phyloP scores from a whole-genome alignment of 1,139 yeast genomes.

The Sugiyamaella xylanicola region DNA sequence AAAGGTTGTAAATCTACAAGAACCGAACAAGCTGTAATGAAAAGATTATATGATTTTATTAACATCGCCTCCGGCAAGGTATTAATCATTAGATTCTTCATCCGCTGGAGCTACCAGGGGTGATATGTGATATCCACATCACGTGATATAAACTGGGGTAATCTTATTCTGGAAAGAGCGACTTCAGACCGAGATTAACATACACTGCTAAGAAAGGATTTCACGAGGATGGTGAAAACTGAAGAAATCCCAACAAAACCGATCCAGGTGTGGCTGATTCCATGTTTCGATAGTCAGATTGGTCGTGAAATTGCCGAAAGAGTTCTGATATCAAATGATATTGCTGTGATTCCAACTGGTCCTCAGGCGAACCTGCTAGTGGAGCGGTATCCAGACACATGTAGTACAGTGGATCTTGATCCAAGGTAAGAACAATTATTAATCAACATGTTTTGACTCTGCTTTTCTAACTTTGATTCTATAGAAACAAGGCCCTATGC shows the following conservation, averaged over 20 bases:
- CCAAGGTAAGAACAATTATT: constrained; percentile 24
- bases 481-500: constrained; percentile 35
- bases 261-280: constrained; percentile 32
- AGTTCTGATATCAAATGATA: constrained; percentile 30
- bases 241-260: constrained; percentile 7
- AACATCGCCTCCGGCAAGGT: constrained; percentile 5
- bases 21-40: constrained; percentile 14
- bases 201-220: no score
- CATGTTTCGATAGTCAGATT: constrained; percentile 29
- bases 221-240: constrained; percentile 4
- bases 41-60: neutral
- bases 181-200: neutral
- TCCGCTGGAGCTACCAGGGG: no score
- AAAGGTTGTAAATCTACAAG: constrained; percentile 14
- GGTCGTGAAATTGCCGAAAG: constrained; percentile 30
- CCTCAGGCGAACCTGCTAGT: constrained; percentile 24
- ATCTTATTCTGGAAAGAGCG: neutral
- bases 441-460: no score
- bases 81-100: no score
- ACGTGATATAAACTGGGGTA: neutral
- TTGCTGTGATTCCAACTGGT: constrained; percentile 29
- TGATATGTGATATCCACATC: no score
- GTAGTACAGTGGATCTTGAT: constrained; percentile 32
- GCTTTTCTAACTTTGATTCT: neutral
- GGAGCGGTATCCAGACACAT: constrained; percentile 28